Evolutionary conservation across 2,329 filamentous ascomycete genomes (phyloP).

Genomic region (Ceratocystis colombiana): DNA sequence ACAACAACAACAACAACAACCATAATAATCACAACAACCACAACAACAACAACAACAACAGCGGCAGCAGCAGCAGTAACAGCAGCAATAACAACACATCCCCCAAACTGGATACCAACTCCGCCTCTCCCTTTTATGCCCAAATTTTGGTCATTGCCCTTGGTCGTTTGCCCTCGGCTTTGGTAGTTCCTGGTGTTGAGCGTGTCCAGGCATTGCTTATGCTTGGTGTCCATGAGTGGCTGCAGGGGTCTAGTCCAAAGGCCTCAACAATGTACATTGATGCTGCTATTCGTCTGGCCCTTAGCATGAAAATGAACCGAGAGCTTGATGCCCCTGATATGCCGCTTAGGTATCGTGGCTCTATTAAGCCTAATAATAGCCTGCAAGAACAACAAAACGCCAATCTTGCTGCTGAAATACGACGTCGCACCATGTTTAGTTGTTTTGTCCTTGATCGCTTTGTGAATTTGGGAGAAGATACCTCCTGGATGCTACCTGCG

Average conservation of each 20-base stretch:
- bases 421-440: slow-evolving; percentile 62
- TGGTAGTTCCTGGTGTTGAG: slow-evolving; percentile 48
- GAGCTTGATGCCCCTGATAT: slow-evolving; percentile 18
- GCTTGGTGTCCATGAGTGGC: slow-evolving; percentile 64
- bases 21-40: no score
- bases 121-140: slow-evolving; percentile 56
- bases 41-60: background rate
- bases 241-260: slow-evolving; percentile 50
- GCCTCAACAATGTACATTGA: slow-evolving; percentile 46
- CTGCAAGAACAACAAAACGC: background rate
- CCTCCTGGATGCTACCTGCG: slow-evolving; percentile 21
- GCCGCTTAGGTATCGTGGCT: slow-evolving; percentile 1
- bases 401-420: slow-evolving; percentile 49
- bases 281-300: slow-evolving; percentile 53
- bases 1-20: no score
- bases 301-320: slow-evolving; percentile 40
- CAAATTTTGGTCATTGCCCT: slow-evolving; percentile 45
- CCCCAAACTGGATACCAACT: slow-evolving; percentile 39
- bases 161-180: slow-evolving; percentile 39
- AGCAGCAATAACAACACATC: background rate
- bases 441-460: slow-evolving; percentile 64
- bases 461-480: slow-evolving; percentile 51
- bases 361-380: slow-evolving; percentile 20
- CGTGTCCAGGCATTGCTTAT: slow-evolving; percentile 59
- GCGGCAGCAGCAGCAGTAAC: background rate